These are phyloP conservation scores for Sicyos baderoa DNA, from an alignment of 306 rosid genomes.

Conservation along the genomic window DNA sequence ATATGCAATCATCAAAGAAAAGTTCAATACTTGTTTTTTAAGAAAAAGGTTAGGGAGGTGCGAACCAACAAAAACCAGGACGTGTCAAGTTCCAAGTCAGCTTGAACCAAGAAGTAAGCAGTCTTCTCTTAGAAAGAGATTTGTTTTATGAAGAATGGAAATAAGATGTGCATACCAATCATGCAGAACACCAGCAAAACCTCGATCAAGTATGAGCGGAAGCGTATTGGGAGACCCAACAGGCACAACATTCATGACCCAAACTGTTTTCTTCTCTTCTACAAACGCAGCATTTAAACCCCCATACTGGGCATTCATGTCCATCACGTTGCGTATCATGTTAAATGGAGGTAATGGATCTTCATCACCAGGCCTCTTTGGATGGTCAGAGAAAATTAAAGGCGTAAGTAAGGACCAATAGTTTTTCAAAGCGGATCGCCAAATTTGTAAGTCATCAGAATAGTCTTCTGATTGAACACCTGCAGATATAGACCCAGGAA, in stretches of 20 bases:
- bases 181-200: constrained; percentile 86
- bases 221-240: constrained; percentile 60
- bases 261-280: constrained; percentile 71
- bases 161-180: constrained; percentile 47
- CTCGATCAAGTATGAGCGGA: constrained; percentile 83
- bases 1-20: background rate
- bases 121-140: constrained; percentile 15
- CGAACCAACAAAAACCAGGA: background rate
- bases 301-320: constrained; percentile 86
- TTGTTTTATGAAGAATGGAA: constrained; percentile 13
- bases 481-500: constrained; percentile 41
- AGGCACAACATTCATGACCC: constrained; percentile 99
- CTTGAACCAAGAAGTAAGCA: background rate
- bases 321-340: constrained; percentile 96
- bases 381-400: constrained; percentile 96
- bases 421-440: constrained; percentile 63
- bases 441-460: constrained; percentile 63
- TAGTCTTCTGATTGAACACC: constrained; percentile 80
- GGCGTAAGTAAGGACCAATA: constrained; percentile 97
- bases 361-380: constrained; percentile 99
- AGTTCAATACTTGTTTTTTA: background rate
- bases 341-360: constrained; percentile 97
- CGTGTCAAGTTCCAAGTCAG: background rate
- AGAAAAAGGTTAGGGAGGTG: background rate
- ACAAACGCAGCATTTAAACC: constrained; percentile 82